Evolutionary conservation across 2,329 filamentous ascomycete species (phyloP).

Genomic region (Fusarium anthophilum): DNA sequence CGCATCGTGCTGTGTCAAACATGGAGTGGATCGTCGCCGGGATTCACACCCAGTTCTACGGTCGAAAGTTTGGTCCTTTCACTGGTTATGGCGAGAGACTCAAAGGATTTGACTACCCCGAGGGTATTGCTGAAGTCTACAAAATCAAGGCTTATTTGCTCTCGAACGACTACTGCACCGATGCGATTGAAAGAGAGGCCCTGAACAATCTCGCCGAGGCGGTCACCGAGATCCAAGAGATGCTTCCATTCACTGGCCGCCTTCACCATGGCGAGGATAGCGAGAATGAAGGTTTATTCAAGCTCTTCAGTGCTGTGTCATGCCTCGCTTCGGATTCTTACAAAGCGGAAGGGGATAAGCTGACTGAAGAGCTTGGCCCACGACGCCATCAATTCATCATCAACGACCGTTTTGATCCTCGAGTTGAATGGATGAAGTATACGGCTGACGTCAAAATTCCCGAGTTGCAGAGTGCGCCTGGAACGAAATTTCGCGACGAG

Average conservation of each 20-base stretch:
- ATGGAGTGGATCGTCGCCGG: conserved; percentile 9
- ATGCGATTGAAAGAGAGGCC: not conserved
- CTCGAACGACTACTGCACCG: not conserved
- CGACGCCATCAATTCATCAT: conserved; percentile 11
- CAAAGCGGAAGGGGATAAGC: not conserved
- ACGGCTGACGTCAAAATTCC: not conserved
- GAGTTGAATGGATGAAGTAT: conserved; percentile 5
- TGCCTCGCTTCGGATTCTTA: not conserved
- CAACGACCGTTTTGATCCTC: conserved; percentile 5
- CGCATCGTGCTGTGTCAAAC: not conserved
- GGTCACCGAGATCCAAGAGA: not conserved
- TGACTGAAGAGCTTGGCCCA: not conserved
- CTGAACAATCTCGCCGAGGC: not conserved
- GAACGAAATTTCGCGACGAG: not conserved
- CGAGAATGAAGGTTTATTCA: not conserved
- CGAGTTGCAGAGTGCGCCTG: not conserved
- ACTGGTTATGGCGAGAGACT: not conserved
- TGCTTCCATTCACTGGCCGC: not conserved
- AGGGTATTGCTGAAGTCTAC: not conserved
- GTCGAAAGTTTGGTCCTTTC: not conserved
- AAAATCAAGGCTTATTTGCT: not conserved
- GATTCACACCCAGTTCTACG: not conserved
- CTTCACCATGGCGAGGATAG: rapidly evolving
- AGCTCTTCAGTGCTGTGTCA: not conserved
- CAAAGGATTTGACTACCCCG: not conserved